Percentiles rank a stretch among this genome's conserved stretches.
Evolutionary conservation across 2,329 filamentous ascomycete genomes (phyloP).

Genomic region (Aciculosporium take): DNA sequence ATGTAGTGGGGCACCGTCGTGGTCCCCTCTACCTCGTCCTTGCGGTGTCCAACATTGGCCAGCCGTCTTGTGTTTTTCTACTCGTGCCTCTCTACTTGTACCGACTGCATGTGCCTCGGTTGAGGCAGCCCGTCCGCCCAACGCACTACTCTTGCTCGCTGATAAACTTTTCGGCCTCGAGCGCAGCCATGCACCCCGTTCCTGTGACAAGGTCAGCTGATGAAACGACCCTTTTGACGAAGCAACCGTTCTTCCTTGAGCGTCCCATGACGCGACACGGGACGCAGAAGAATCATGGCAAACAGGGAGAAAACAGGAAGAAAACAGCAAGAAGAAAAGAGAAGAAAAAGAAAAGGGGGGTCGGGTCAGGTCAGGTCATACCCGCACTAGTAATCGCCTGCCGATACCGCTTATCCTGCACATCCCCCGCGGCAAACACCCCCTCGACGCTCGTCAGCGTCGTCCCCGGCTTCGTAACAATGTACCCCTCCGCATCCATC

Average conservation of each 20-base stretch:
- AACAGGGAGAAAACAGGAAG: too few relatives aligned
- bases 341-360: background rate
- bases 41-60: too few relatives aligned
- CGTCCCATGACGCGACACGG: too few relatives aligned
- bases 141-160: conserved; percentile 50
- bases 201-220: conserved; percentile 36
- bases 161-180: conserved; percentile 91
- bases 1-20: too few relatives aligned
- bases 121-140: background rate
- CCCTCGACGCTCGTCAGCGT: conserved; percentile 78
- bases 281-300: too few relatives aligned
- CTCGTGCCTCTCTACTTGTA: too few relatives aligned
- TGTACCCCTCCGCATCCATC: conserved; percentile 80
- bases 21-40: too few relatives aligned
- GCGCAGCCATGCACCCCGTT: conserved; percentile 85
- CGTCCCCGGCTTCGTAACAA: conserved; percentile 77
- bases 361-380: conserved; percentile 37
- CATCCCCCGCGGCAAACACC: conserved; percentile 92
- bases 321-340: background rate
- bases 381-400: conserved; percentile 96
- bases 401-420: conserved; percentile 96
- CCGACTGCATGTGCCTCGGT: too few relatives aligned
- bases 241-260: too few relatives aligned
- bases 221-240: too few relatives aligned
- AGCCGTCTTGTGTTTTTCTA: too few relatives aligned